A percentile compares a stretch with the other conserved stretches of the same genome.
These are phyloP conservation scores for Termitomyces sp. DNA, from an alignment of 768 basidiomycete genomes.

Conservation along the genomic window DNA sequence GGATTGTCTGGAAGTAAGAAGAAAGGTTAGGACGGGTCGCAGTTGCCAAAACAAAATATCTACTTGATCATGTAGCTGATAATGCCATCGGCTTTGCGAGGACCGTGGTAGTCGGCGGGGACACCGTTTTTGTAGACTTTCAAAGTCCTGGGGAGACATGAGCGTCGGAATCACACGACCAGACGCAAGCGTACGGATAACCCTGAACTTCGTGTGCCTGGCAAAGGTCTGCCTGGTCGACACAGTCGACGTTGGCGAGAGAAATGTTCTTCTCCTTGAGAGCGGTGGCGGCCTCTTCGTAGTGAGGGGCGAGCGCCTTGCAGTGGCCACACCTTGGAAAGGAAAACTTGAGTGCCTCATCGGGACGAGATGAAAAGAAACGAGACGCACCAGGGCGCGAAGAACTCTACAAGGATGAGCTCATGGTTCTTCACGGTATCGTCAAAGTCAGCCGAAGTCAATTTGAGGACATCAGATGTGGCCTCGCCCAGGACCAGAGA, in stretches of 20 bases:
- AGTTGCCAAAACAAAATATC: conserved; percentile 21
- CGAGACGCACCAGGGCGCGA: conserved; percentile 71
- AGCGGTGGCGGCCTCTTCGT: conserved; percentile 89
- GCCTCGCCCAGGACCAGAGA: conserved; percentile 52
- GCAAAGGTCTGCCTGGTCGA: conserved; percentile 90
- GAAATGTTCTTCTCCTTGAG: conserved; percentile 90
- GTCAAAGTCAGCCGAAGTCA: conserved; percentile 70
- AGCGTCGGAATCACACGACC: not conserved
- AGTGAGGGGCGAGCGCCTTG: conserved; percentile 91
- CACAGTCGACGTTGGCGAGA: conserved; percentile 96
- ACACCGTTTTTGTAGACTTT: conserved; percentile 91
- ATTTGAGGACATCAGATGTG: conserved; percentile 77
- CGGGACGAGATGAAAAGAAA: not conserved
- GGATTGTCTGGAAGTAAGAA: conserved; percentile 62
- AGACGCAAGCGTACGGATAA: conserved; percentile 70
- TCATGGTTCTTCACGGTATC: conserved; percentile 59
- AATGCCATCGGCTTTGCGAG: conserved; percentile 94
- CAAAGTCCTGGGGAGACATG: conserved; percentile 54
- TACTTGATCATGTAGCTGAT: conserved; percentile 96
- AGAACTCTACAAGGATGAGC: conserved; percentile 92
- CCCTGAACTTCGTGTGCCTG: conserved; percentile 84
- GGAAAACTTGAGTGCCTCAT: not conserved
- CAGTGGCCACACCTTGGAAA: conserved; percentile 87
- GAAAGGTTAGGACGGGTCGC: conserved; percentile 1
- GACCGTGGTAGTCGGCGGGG: conserved; percentile 77